Conservation (phyloP, 176 grass and related monocot species). For the Zea luxurians region DNA sequence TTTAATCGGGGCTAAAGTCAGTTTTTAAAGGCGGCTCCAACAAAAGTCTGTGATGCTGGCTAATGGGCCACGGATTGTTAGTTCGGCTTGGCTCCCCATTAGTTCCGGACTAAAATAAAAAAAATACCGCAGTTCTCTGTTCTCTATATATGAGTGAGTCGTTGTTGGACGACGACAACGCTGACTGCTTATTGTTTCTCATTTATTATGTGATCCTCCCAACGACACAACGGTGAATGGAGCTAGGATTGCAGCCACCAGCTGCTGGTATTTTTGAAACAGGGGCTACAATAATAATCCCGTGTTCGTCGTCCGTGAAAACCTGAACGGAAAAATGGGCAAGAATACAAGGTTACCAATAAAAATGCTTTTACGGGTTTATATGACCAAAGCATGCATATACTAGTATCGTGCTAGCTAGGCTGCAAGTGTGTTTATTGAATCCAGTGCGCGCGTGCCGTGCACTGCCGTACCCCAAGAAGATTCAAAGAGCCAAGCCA, state of each 20-base stretch:
- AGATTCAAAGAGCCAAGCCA: slow-evolving; percentile 33
- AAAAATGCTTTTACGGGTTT: slow-evolving; percentile 12
- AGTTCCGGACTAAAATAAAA: too few relatives aligned
- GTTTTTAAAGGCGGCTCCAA: too few relatives aligned
- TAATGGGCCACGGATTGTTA: too few relatives aligned
- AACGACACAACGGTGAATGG: not conserved
- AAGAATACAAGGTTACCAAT: not conserved
- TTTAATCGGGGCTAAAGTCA: too few relatives aligned
- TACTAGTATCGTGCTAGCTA: not conserved
- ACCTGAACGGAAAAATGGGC: not conserved
- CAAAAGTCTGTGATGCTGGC: too few relatives aligned
- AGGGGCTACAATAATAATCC: not conserved
- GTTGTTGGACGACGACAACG: too few relatives aligned
- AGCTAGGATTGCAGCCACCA: not conserved
- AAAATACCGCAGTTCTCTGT: too few relatives aligned
- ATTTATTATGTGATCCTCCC: not conserved
- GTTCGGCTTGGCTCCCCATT: too few relatives aligned
- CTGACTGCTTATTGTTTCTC: not conserved
- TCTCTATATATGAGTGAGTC: too few relatives aligned
- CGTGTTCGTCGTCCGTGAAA: not conserved
- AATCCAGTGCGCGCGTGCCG: not conserved
- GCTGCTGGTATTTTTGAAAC: slow-evolving; percentile 32
- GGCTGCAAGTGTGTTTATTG: not conserved
- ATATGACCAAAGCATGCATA: not conserved
- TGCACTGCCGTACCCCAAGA: not conserved